phyloP scores from a whole-genome alignment of 2,329 filamentous ascomycete genomes.

The Thielaviopsis musarum region DNA sequence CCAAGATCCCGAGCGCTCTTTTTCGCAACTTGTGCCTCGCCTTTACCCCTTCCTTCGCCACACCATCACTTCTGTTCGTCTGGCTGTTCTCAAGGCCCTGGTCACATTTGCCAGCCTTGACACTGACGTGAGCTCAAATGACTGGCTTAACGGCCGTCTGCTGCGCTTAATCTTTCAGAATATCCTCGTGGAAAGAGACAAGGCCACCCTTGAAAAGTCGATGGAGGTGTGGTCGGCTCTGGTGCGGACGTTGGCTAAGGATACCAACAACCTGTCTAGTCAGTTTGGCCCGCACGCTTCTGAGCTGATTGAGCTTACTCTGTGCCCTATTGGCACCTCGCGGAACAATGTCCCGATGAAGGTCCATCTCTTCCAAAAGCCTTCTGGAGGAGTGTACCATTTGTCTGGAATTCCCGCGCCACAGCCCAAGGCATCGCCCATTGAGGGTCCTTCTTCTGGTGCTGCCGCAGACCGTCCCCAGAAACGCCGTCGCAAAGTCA shows the following conservation, averaged over 20 bases:
- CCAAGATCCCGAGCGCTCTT: constrained; percentile 71
- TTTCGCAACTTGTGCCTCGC: constrained; percentile 78
- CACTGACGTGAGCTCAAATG: constrained; percentile 44
- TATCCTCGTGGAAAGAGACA: constrained; percentile 79
- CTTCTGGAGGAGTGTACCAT: constrained; percentile 73
- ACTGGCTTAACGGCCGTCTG: constrained; percentile 79
- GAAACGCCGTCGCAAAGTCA: constrained; percentile 67
- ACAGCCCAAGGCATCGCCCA: constrained; percentile 27
- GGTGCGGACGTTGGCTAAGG: constrained; percentile 48
- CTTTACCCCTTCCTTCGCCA: constrained; percentile 93
- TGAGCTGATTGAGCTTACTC: constrained; percentile 65
- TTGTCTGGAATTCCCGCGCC: constrained; percentile 19
- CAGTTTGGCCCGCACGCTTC: constrained; percentile 64
- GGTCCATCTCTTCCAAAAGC: constrained; percentile 72
- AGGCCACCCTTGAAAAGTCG: constrained; percentile 64
- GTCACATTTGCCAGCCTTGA: constrained; percentile 85
- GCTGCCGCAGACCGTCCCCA: constrained; percentile 44
- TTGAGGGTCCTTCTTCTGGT: constrained; percentile 16
- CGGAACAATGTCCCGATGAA: constrained; percentile 90
- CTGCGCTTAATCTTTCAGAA: constrained; percentile 89
- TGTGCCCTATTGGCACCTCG: constrained; percentile 84
- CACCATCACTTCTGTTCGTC: constrained; percentile 88
- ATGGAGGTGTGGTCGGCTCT: constrained; percentile 76
- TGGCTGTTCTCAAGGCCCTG: constrained; percentile 81
- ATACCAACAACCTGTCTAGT: constrained; percentile 45